phyloP scores from a whole-genome alignment of 1,284 basidiomycete genomes.

The Heterobasidion irregulare region DNA sequence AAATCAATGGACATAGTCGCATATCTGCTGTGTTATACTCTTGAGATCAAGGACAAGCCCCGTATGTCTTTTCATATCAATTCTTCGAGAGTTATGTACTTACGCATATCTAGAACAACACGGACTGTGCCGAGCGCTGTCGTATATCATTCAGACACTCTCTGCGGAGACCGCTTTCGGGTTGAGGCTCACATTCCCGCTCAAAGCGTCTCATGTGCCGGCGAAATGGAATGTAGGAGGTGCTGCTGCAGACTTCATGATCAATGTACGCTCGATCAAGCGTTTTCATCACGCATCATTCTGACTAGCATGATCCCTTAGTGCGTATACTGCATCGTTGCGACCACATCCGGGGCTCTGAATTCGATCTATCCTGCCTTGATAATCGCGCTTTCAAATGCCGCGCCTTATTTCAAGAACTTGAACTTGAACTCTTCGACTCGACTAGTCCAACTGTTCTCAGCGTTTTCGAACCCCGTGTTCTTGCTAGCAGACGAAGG shows the following conservation, averaged over 20 bases:
- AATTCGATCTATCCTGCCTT: constrained; percentile 88
- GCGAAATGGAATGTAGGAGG: constrained; percentile 70
- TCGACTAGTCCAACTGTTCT: constrained; percentile 80
- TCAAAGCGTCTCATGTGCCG: constrained; percentile 53
- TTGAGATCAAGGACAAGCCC: constrained; percentile 87
- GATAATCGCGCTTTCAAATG: constrained; percentile 84
- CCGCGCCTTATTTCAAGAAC: constrained; percentile 79
- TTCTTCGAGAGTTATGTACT: constrained; percentile 1
- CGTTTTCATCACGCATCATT: not conserved
- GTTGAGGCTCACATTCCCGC: constrained; percentile 48
- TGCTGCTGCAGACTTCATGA: constrained; percentile 79
- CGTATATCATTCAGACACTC: constrained; percentile 88
- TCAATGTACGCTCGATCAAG: constrained; percentile 51
- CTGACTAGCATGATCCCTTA: constrained; percentile 21
- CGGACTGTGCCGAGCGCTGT: constrained; percentile 82
- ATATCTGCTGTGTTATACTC: constrained; percentile 69
- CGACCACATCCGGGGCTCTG: constrained; percentile 76
- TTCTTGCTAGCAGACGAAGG: constrained; percentile 92
- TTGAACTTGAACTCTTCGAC: constrained; percentile 78
- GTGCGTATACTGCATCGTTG: constrained; percentile 83
- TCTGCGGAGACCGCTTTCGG: constrained; percentile 82
- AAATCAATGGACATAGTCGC: constrained; percentile 69
- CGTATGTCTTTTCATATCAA: constrained; percentile 38
- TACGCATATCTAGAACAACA: constrained; percentile 62
- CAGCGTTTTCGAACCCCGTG: constrained; percentile 80